Percentiles rank a stretch among this genome's conserved stretches.
phyloP scores from a whole-genome alignment of 139 green algal genomes.

The Picochlorum sp. region DNA sequence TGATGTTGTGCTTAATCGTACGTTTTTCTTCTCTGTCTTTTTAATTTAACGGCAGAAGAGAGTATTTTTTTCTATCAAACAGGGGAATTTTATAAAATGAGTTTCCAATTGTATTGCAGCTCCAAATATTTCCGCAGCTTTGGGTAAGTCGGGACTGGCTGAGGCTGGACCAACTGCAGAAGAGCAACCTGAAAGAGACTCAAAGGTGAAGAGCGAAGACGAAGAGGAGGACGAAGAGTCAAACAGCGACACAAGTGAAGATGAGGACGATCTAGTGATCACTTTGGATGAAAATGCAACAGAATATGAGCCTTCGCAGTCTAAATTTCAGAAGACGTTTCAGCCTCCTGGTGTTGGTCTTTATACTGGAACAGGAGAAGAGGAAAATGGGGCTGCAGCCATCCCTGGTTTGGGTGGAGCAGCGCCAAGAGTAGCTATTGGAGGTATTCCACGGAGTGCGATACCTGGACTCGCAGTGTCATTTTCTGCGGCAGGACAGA shows the following conservation, averaged over 20 bases:
- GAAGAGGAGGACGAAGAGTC: background rate
- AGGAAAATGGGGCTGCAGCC: background rate
- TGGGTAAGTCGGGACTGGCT: background rate
- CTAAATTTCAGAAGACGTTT: conserved; percentile 9
- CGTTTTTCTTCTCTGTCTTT: too few species aligned
- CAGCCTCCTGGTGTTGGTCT: conserved; percentile 1
- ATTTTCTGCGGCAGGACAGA: background rate
- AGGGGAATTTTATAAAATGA: too few species aligned
- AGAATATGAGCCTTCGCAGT: conserved; percentile 8
- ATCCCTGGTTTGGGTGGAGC: conserved; percentile 1
- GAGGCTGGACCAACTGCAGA: background rate
- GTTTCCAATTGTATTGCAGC: too few species aligned
- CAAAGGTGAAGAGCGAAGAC: background rate
- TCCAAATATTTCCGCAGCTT: background rate
- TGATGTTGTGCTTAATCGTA: too few species aligned
- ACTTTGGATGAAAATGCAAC: conserved; percentile 27
- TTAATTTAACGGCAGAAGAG: too few species aligned
- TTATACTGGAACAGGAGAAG: background rate
- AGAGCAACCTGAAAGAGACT: background rate
- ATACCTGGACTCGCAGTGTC: conserved; percentile 9
- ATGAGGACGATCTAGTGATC: conserved; percentile 28
- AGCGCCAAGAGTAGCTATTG: conserved; percentile 2
- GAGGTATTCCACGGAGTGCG: conserved; percentile 16
- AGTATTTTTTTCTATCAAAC: too few species aligned
- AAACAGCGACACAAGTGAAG: background rate